A percentile compares a stretch with the other conserved stretches of the same genome.
Conservation (phyloP, 495 filamentous ascomycete species). For the Melanomma pulvis-pyrius region DNA sequence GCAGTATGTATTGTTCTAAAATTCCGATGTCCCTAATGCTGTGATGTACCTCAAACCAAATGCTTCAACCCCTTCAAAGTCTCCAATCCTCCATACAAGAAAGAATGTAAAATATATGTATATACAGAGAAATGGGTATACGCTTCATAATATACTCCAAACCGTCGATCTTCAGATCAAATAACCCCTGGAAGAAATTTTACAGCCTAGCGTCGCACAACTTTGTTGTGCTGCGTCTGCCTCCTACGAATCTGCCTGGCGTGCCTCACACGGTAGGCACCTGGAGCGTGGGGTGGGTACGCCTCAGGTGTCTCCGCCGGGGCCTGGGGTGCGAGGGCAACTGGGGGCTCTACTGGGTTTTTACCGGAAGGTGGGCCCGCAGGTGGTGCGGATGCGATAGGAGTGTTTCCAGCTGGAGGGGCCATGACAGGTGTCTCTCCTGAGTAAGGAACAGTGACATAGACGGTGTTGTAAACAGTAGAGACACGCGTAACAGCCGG, state of each 20-base stretch:
- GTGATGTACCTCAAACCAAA: background rate
- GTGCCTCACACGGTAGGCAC: background rate
- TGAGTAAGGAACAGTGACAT: conserved; percentile 13
- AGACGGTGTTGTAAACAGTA: conserved; percentile 17
- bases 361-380: too few species aligned
- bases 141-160: background rate
- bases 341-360: too few species aligned
- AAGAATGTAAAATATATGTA: background rate
- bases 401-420: background rate
- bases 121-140: background rate
- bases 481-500: conserved; percentile 1
- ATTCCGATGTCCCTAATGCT: background rate
- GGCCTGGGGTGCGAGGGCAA: background rate
- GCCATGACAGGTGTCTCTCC: background rate
- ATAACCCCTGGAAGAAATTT: background rate
- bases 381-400: background rate
- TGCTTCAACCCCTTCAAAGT: background rate
- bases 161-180: background rate
- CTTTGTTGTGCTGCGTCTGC: background rate
- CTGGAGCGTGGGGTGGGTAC: background rate
- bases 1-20: background rate
- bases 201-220: background rate
- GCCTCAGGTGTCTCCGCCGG: background rate
- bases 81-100: background rate
- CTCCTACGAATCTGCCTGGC: background rate